Percentiles rank a stretch among this genome's conserved stretches.
phyloP scores from a whole-genome alignment of 2,329 filamentous ascomycete species.

The Fusarium mundagurra region DNA sequence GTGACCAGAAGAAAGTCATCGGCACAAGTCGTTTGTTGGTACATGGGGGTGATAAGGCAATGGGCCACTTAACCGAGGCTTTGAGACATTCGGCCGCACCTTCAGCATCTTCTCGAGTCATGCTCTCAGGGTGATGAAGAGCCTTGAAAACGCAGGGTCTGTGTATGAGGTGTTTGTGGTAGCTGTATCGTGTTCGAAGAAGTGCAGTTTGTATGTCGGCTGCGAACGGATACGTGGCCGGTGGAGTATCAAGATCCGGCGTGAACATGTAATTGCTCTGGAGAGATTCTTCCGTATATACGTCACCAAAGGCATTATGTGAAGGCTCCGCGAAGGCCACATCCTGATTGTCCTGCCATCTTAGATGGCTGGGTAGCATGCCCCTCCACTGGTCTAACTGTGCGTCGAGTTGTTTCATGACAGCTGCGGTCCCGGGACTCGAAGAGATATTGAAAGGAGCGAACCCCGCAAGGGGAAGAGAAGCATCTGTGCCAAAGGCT shows the following conservation, averaged over 20 bases:
- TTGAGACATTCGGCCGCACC: slow-evolving; percentile 67
- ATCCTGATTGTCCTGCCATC: slow-evolving; percentile 66
- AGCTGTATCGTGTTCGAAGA: slow-evolving; percentile 67
- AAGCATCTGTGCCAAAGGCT: slow-evolving; percentile 34
- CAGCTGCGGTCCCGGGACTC: slow-evolving; percentile 36
- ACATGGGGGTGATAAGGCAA: slow-evolving; percentile 65
- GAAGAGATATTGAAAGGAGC: slow-evolving; percentile 23
- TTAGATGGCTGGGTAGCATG: slow-evolving; percentile 62
- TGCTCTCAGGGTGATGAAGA: slow-evolving; percentile 63
- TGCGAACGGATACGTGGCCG: slow-evolving; percentile 58
- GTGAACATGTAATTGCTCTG: slow-evolving; percentile 38
- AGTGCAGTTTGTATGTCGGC: slow-evolving; percentile 67
- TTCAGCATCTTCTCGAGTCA: slow-evolving; percentile 63
- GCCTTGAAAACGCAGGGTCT: slow-evolving; percentile 69
- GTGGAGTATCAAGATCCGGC: slow-evolving; percentile 35
- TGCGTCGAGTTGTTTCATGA: slow-evolving; percentile 61
- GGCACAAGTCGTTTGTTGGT: slow-evolving; percentile 68
- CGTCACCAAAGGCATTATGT: slow-evolving; percentile 26
- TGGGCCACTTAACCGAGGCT: slow-evolving; percentile 68
- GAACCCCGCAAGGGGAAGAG: slow-evolving; percentile 26
- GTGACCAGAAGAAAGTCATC: slow-evolving; percentile 69
- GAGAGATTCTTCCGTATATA: slow-evolving; percentile 34
- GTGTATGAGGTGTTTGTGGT: slow-evolving; percentile 66
- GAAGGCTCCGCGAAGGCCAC: slow-evolving; percentile 37
- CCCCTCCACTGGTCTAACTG: slow-evolving; percentile 68